A percentile compares a stretch with the other conserved stretches of the same genome.
phyloP scores from a whole-genome alignment of 768 basidiomycete species.

The Tricholoma matsutake region DNA sequence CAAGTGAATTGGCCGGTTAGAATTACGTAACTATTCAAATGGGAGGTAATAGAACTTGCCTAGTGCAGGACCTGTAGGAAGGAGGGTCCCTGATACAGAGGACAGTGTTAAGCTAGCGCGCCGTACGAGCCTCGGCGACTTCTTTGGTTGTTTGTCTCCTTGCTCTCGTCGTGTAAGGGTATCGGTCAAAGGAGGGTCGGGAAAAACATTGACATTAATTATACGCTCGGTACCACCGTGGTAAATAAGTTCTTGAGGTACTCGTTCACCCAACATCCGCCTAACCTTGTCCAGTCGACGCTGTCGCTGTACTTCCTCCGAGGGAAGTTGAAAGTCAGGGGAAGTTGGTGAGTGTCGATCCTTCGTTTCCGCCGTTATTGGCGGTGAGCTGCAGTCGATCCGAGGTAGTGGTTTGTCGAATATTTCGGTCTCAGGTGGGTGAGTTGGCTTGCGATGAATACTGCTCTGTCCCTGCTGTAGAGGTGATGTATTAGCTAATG shows the following conservation, averaged over 20 bases:
- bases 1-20: not conserved
- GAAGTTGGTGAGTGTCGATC: slow-evolving; percentile 4
- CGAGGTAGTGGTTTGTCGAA: slow-evolving; percentile 10
- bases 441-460: not conserved
- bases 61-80: slow-evolving; percentile 9
- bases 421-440: slow-evolving; percentile 7
- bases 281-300: slow-evolving; percentile 17
- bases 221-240: slow-evolving; percentile 7
- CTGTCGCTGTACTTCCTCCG: slow-evolving; percentile 14
- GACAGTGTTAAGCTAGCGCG: slow-evolving; percentile 13
- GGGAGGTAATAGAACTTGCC: slow-evolving; percentile 8
- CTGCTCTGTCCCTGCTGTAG: slow-evolving; percentile 11
- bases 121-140: not conserved
- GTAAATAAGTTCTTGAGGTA: slow-evolving; percentile 19
- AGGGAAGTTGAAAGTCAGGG: slow-evolving; percentile 7
- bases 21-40: not conserved
- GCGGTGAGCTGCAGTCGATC: slow-evolving; percentile 6
- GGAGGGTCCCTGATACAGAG: slow-evolving; percentile 2
- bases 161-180: not conserved
- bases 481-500: slow-evolving; percentile 6
- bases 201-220: slow-evolving; percentile 8
- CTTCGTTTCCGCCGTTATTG: not conserved
- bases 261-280: slow-evolving; percentile 18
- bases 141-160: not conserved
- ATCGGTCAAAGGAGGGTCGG: slow-evolving; percentile 8